phyloP scores from a whole-genome alignment of 2,329 filamentous ascomycete genomes.

The Arthroderma sp. region DNA sequence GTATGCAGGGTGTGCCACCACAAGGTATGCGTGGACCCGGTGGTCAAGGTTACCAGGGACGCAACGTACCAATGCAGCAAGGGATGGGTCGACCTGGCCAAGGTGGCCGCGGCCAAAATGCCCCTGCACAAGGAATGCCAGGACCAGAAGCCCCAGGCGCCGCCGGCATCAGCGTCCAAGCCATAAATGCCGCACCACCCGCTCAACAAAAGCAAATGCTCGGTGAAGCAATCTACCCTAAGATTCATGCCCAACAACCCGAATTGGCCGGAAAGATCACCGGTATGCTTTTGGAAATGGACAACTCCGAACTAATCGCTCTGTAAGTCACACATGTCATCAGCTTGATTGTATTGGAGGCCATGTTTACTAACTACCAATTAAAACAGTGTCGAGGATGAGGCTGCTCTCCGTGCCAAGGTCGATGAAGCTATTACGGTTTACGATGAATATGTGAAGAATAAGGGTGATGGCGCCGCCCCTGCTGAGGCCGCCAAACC shows the following conservation, averaged over 20 bases:
- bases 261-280: constrained; percentile 98
- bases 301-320: constrained; percentile 83
- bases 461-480: constrained; percentile 42
- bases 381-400: constrained; percentile 64
- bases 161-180: constrained; percentile 36
- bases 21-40: constrained; percentile 40
- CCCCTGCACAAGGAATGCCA: constrained; percentile 19
- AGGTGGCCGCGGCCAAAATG: constrained; percentile 28
- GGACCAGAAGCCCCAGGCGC: constrained; percentile 26
- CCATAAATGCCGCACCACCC: constrained; percentile 42
- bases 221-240: constrained; percentile 94
- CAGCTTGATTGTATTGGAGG: constrained; percentile 8
- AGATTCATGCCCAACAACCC: constrained; percentile 89
- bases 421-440: constrained; percentile 94
- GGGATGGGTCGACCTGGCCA: constrained; percentile 29
- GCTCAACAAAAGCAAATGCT: constrained; percentile 97
- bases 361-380: constrained; percentile 7
- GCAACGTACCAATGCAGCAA: constrained; percentile 29
- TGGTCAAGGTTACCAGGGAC: constrained; percentile 33
- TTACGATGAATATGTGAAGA: constrained; percentile 98
- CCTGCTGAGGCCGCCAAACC: constrained; percentile 32
- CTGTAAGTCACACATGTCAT: constrained; percentile 54
- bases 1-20: constrained; percentile 60
- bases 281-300: constrained; percentile 99
- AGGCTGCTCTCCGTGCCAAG: constrained; percentile 79